phyloP scores from a whole-genome alignment of 2,329 filamentous ascomycete genomes.

The Pseudogymnoascus sp. region DNA sequence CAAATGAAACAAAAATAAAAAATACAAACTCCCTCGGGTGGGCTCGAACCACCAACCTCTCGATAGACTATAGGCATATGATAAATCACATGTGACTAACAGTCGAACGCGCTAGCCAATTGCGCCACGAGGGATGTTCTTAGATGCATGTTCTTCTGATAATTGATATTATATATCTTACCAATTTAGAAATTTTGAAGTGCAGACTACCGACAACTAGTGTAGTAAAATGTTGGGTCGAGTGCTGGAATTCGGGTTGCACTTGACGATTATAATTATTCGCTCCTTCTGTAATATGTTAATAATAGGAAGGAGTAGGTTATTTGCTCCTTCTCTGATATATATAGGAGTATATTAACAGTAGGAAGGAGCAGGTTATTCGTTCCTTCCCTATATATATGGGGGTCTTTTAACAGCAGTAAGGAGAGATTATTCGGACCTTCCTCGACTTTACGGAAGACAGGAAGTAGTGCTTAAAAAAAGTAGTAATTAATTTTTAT shows the following conservation, averaged over 20 bases:
- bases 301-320: background rate
- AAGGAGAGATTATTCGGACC: too few species aligned
- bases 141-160: background rate
- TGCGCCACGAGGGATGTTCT: slow-evolving; percentile 6
- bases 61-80: background rate
- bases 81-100: background rate
- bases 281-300: background rate
- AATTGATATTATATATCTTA: too few species aligned
- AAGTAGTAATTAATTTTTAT: too few species aligned
- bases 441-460: too few species aligned
- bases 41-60: slow-evolving; percentile 9
- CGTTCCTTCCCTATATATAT: too few species aligned
- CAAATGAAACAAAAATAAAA: too few species aligned
- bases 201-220: background rate
- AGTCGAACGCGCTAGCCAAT: slow-evolving; percentile 9
- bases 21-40: background rate
- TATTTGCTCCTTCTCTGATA: background rate
- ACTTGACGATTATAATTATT: background rate
- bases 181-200: background rate
- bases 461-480: too few species aligned
- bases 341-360: too few species aligned
- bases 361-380: too few species aligned
- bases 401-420: too few species aligned
- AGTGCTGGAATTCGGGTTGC: background rate
- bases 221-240: background rate